A percentile compares a stretch with the other conserved stretches of the same genome.
phyloP scores from a whole-genome alignment of 2,329 filamentous ascomycete species.

The Phialophora verrucosa region DNA sequence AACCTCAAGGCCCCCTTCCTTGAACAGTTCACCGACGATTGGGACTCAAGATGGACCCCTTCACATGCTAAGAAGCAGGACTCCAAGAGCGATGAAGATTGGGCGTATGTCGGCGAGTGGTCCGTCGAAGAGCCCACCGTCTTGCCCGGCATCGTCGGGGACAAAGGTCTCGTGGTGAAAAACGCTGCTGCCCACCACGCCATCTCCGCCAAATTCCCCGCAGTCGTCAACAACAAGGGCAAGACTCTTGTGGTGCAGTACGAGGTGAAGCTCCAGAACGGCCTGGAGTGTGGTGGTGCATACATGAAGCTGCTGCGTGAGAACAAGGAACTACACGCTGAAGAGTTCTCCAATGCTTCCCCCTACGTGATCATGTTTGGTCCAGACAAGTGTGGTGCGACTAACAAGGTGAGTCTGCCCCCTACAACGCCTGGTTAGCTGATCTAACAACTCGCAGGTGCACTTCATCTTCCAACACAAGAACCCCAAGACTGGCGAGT shows the following conservation, averaged over 20 bases:
- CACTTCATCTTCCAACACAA: conserved; percentile 99
- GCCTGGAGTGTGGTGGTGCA: conserved; percentile 95
- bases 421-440: neutral
- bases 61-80: conserved; percentile 98
- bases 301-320: conserved; percentile 99
- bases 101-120: conserved; percentile 98
- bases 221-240: conserved; percentile 95
- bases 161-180: conserved; percentile 98
- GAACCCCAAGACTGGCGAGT: conserved; percentile 99
- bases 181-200: conserved; percentile 97
- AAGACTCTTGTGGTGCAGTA: conserved; percentile 98
- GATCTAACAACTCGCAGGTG: conserved; percentile 52
- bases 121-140: conserved; percentile 90
- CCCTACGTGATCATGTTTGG: conserved; percentile 99
- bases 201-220: conserved; percentile 98
- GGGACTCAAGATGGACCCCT: conserved; percentile 90
- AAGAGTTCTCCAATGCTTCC: conserved; percentile 96
- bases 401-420: conserved; percentile 79
- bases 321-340: conserved; percentile 93
- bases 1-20: conserved; percentile 90
- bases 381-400: conserved; percentile 97
- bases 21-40: conserved; percentile 97
- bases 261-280: conserved; percentile 98
- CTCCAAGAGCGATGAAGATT: conserved; percentile 80
- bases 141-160: conserved; percentile 89